phyloP scores from a whole-genome alignment of 31 red algal genomes.

The Endocladia muricata region DNA sequence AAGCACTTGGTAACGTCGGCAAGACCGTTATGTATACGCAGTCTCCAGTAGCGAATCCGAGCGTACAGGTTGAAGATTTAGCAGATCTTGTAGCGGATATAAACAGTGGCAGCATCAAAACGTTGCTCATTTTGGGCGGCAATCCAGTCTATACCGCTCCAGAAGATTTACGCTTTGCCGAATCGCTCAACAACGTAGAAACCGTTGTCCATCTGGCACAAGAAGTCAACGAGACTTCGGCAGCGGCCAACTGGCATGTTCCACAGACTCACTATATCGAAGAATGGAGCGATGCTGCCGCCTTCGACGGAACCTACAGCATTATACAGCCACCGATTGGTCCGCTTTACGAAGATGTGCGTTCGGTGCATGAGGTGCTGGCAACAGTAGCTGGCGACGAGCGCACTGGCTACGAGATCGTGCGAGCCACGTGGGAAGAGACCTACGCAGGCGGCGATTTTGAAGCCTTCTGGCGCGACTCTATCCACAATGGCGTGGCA shows the following conservation, averaged over 20 bases:
- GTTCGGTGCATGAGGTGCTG: no score
- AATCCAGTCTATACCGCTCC: neutral
- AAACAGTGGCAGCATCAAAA: neutral
- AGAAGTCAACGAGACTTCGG: neutral
- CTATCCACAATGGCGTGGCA: no score
- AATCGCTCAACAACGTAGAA: neutral
- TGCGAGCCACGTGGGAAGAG: no score
- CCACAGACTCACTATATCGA: neutral
- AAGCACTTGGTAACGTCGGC: neutral
- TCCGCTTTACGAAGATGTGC: no score
- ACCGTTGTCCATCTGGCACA: neutral
- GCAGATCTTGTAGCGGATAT: neutral
- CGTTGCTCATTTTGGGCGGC: neutral
- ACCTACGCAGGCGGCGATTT: no score
- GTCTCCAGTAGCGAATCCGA: neutral
- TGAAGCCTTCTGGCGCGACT: no score
- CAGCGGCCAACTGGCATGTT: neutral
- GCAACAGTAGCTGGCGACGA: no score
- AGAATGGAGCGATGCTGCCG: neutral
- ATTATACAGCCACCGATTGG: neutral
- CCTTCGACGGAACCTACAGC: neutral
- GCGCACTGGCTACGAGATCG: no score
- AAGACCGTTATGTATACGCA: neutral
- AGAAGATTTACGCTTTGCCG: neutral
- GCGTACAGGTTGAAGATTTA: neutral